Evolutionary conservation across 257 asterid species (phyloP).

Genomic region (Paulownia fortunei): DNA sequence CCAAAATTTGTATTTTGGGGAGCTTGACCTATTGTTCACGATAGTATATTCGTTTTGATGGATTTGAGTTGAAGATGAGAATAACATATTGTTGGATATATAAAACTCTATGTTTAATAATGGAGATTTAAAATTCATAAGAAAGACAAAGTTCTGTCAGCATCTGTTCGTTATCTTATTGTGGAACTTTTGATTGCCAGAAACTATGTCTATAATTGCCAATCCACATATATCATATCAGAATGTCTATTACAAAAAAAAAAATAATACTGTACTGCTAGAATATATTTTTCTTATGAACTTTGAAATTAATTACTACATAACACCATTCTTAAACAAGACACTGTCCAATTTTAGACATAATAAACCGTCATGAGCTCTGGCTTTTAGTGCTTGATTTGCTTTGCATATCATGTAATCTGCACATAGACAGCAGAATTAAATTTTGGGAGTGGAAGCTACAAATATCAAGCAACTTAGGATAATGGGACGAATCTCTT

Average conservation of each 20-base stretch:
- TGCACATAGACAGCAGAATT: neutral
- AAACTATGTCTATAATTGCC: neutral
- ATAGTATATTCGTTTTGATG: neutral
- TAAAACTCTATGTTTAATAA: neutral
- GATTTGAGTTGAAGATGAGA: neutral
- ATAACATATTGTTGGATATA: neutral
- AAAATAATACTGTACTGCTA: neutral
- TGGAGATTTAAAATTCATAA: neutral
- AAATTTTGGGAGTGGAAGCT: neutral
- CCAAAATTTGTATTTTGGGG: neutral
- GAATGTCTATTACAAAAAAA: neutral
- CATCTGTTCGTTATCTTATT: neutral
- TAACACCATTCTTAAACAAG: neutral
- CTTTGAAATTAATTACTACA: neutral
- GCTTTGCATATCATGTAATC: neutral
- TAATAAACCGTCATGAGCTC: neutral
- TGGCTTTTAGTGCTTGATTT: constrained; percentile 7
- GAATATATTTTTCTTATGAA: constrained; percentile 2
- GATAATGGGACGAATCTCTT: constrained; percentile 14
- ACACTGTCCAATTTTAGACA: neutral
- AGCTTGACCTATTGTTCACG: neutral
- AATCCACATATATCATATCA: neutral
- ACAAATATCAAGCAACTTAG: neutral
- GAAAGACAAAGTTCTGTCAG: neutral
- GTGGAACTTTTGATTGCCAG: neutral